Conservation (phyloP, 495 filamentous ascomycete genomes). For the Tuber magnatum region DNA sequence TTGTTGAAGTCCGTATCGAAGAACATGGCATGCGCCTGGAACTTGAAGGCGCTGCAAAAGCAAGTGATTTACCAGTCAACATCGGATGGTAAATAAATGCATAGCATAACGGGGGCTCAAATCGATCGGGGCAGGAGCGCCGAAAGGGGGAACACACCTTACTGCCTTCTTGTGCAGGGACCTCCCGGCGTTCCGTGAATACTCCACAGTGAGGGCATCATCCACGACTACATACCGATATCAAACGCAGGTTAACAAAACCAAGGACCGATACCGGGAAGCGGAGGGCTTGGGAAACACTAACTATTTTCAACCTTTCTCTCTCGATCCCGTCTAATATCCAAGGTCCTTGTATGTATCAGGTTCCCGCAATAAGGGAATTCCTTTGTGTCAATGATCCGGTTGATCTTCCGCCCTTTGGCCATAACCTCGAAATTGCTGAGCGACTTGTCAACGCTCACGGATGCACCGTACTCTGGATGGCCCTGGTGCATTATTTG, state of each 20-base stretch:
- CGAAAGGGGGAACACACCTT: conserved; percentile 30
- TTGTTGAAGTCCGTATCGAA: conserved; percentile 79
- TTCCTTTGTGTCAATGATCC: conserved; percentile 44
- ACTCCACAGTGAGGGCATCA: conserved; percentile 58
- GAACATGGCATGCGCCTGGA: conserved; percentile 82
- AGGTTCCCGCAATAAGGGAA: conserved; percentile 86
- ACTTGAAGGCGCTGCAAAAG: conserved; percentile 62
- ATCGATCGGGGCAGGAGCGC: background rate
- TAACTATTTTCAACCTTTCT: conserved; percentile 47
- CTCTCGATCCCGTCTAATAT: conserved; percentile 58
- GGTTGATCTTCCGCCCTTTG: conserved; percentile 50
- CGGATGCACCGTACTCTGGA: conserved; percentile 67
- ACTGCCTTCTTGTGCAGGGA: conserved; percentile 54
- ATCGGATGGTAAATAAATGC: background rate
- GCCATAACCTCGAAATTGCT: conserved; percentile 70
- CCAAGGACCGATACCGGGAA: conserved; percentile 2
- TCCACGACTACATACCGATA: conserved; percentile 31
- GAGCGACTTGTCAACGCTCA: conserved; percentile 73
- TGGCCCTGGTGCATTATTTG: conserved; percentile 70
- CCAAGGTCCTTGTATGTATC: conserved; percentile 69
- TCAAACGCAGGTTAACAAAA: conserved; percentile 14
- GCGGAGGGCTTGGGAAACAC: background rate
- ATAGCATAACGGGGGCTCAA: background rate
- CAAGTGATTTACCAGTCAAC: background rate
- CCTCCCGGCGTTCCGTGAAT: conserved; percentile 50